Percentiles rank a stretch among this genome's conserved stretches.
Conservation (phyloP, 345 rosid genomes). For the Syzygium jambos region DNA sequence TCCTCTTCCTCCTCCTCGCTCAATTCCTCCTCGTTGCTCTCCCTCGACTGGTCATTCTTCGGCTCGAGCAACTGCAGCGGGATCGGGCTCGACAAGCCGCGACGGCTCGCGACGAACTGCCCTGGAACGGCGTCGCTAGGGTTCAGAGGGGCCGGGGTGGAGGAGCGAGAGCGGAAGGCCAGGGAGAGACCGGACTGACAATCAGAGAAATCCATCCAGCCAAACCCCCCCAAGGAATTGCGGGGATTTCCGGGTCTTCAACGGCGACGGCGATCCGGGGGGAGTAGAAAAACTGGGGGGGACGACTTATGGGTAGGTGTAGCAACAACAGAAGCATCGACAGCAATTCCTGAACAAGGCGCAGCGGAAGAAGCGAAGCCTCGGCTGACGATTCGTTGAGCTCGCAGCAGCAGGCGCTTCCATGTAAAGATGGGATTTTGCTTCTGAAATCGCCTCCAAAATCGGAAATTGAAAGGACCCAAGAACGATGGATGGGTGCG, state of each 20-base stretch:
- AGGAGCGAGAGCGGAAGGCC: slow-evolving; percentile 40
- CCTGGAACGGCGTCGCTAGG: slow-evolving; percentile 29
- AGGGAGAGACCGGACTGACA: slow-evolving; percentile 44
- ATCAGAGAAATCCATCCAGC: slow-evolving; percentile 54
- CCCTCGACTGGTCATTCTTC: slow-evolving; percentile 19
- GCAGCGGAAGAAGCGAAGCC: slow-evolving; percentile 23
- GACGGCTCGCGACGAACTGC: slow-evolving; percentile 28
- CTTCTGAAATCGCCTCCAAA: neutral
- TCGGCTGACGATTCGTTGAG: neutral
- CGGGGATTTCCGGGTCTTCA: neutral
- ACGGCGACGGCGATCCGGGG: neutral
- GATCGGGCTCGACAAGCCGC: slow-evolving; percentile 19
- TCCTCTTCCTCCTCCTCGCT: slow-evolving; percentile 27
- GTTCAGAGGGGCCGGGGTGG: slow-evolving; percentile 3
- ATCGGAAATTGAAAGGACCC: neutral
- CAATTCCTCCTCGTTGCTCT: slow-evolving; percentile 8
- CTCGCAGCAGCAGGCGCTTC: slow-evolving; percentile 11
- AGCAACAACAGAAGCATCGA: slow-evolving; percentile 50
- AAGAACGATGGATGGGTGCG: neutral
- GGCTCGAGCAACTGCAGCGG: slow-evolving; percentile 55
- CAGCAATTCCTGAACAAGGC: slow-evolving; percentile 25
- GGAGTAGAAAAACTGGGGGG: too few relatives aligned
- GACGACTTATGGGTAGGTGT: slow-evolving; percentile 14
- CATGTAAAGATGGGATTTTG: slow-evolving; percentile 3
- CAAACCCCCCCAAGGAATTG: neutral